phyloP scores from a whole-genome alignment of 2,329 filamentous ascomycete species.

The Colletotrichum sidae region DNA sequence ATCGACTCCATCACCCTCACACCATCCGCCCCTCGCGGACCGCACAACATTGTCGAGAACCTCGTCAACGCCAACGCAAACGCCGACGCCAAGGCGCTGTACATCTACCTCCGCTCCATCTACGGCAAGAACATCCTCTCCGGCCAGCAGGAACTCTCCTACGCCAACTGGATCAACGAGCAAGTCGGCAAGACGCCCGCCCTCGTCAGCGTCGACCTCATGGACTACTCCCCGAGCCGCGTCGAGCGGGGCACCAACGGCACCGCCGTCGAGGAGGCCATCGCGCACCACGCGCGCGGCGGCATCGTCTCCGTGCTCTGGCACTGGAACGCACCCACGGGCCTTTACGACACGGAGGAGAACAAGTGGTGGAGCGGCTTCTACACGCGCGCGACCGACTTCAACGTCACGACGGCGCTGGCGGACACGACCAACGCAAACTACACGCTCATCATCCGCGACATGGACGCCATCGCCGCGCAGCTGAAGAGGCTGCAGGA shows the following conservation, averaged over 20 bases:
- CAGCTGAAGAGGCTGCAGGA: conserved; percentile 56
- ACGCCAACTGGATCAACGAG: conserved; percentile 54
- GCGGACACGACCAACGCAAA: conserved; percentile 55
- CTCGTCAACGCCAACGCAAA: conserved; percentile 53
- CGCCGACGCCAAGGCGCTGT: conserved; percentile 50
- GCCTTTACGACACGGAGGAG: conserved; percentile 58
- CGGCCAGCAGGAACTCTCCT: conserved; percentile 59
- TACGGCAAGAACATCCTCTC: conserved; percentile 61
- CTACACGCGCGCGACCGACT: conserved; percentile 62
- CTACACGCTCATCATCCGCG: conserved; percentile 58
- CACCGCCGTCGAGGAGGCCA: conserved; percentile 59
- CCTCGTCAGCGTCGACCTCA: conserved; percentile 58
- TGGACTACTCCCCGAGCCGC: conserved; percentile 61
- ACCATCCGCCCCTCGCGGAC: conserved; percentile 48
- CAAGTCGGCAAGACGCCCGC: conserved; percentile 61
- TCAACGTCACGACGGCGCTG: conserved; percentile 57
- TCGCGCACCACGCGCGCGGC: conserved; percentile 54
- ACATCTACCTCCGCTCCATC: conserved; percentile 55
- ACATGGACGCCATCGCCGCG: conserved; percentile 59
- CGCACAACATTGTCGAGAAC: conserved; percentile 51
- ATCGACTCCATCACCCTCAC: conserved; percentile 56
- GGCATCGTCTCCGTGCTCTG: conserved; percentile 60
- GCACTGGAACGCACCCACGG: conserved; percentile 61
- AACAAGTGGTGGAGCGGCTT: conserved; percentile 62
- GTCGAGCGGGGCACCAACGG: conserved; percentile 54